Conservation (phyloP, 2,329 filamentous ascomycete genomes). For the Moelleriella libera region DNA sequence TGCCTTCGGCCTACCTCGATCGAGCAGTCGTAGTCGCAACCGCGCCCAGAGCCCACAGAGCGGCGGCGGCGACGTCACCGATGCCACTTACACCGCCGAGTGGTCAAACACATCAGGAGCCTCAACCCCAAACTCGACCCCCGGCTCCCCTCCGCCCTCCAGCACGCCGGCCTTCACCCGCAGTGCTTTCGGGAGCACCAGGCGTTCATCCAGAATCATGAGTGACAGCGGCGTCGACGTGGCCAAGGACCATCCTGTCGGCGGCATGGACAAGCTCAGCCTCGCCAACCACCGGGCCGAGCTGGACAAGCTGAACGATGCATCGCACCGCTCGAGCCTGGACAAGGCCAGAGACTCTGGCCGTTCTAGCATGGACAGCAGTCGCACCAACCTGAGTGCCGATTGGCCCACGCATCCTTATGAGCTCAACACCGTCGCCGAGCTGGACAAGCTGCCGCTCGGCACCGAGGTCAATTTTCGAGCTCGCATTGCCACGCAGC, state of each 20-base stretch:
- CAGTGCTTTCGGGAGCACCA: conserved; percentile 9
- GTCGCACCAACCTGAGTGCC: conserved; percentile 19
- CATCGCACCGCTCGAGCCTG: conserved; percentile 11
- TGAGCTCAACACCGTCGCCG: conserved; percentile 22
- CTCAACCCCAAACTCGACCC: conserved; percentile 5
- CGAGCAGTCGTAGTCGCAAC: conserved; percentile 8
- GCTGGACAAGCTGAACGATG: conserved; percentile 7
- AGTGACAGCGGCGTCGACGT: conserved; percentile 19
- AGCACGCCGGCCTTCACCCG: background rate
- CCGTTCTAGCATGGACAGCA: conserved; percentile 16
- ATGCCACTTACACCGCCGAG: conserved; percentile 5
- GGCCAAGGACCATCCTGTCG: conserved; percentile 12
- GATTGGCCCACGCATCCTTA: conserved; percentile 24
- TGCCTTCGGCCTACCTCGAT: conserved; percentile 18
- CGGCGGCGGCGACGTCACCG: conserved; percentile 6
- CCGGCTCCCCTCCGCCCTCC: conserved; percentile 5
- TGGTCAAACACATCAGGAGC: conserved; percentile 2
- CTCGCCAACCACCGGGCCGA: conserved; percentile 10
- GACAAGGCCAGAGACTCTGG: conserved; percentile 12
- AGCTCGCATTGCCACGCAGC: conserved; percentile 43
- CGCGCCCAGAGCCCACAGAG: conserved; percentile 3
- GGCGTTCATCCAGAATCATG: conserved; percentile 11
- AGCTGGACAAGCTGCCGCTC: conserved; percentile 21
- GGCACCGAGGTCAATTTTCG: conserved; percentile 27
- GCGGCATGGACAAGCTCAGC: conserved; percentile 13